A percentile compares a stretch with the other conserved stretches of the same genome.
Conservation (phyloP, 1,284 basidiomycete genomes). For the Phellopilus nigrolimitatus region DNA sequence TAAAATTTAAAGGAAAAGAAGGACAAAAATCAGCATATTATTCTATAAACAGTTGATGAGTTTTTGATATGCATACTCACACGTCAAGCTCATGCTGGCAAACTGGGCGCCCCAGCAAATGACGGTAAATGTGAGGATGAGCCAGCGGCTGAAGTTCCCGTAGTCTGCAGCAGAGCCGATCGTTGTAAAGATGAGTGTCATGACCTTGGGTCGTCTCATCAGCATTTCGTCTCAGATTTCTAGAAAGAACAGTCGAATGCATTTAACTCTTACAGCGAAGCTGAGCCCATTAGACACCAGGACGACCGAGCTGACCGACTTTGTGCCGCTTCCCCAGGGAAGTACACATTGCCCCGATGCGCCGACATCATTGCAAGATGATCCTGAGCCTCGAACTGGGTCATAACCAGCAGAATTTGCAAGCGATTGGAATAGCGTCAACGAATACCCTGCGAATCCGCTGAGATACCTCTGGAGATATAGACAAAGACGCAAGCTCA, state of each 20-base stretch:
- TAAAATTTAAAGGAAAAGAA: neutral
- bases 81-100: slow-evolving; percentile 65
- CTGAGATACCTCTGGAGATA: neutral
- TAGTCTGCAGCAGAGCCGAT: slow-evolving; percentile 82
- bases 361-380: slow-evolving; percentile 48
- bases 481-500: slow-evolving; percentile 9
- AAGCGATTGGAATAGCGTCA: slow-evolving; percentile 70
- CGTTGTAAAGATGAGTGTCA: slow-evolving; percentile 77
- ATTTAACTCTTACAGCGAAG: slow-evolving; percentile 57
- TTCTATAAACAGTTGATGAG: too few species aligned
- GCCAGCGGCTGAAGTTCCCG: slow-evolving; percentile 72
- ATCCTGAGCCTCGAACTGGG: slow-evolving; percentile 58
- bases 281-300: slow-evolving; percentile 71
- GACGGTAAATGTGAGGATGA: slow-evolving; percentile 65
- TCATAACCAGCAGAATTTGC: slow-evolving; percentile 67
- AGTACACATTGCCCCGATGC: slow-evolving; percentile 69
- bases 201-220: slow-evolving; percentile 50
- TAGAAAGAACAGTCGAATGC: slow-evolving; percentile 17
- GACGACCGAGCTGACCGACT: slow-evolving; percentile 68
- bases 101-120: slow-evolving; percentile 81
- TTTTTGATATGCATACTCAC: too few species aligned
- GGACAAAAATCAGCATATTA: slow-evolving; percentile 9
- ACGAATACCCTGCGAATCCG: slow-evolving; percentile 42
- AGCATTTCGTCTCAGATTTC: neutral
- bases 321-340: slow-evolving; percentile 66